phyloP scores from a whole-genome alignment of 306 rosid species.

The Pyrus pyrifolia region DNA sequence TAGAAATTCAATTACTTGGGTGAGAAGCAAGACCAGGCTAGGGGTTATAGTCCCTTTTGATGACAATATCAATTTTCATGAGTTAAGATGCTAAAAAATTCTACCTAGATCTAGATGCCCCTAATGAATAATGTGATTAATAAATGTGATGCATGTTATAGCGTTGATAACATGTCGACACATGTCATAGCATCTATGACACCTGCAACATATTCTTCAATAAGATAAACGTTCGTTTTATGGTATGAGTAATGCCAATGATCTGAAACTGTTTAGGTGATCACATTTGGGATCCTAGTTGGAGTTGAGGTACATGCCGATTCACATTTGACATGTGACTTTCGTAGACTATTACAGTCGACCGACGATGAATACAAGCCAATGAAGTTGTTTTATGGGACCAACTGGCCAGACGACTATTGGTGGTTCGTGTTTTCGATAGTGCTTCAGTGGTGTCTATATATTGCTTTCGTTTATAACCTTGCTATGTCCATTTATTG shows the following conservation, averaged over 20 bases:
- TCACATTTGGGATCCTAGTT: constrained; percentile 64
- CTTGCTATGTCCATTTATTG: not conserved
- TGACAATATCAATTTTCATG: constrained; percentile 83
- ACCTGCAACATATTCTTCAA: no score
- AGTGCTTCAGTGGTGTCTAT: no score
- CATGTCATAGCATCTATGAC: no score
- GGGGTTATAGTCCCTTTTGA: constrained; percentile 70
- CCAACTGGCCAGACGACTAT: constrained; percentile 47
- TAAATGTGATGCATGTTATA: not conserved
- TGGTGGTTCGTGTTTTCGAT: constrained; percentile 70
- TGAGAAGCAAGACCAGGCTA: constrained; percentile 58
- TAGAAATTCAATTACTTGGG: constrained; percentile 85
- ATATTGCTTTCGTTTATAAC: not conserved
- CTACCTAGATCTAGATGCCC: not conserved
- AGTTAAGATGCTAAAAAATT: constrained; percentile 29
- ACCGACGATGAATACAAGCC: constrained; percentile 51
- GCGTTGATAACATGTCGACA: no score
- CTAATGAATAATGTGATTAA: not conserved
- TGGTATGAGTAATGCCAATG: not conserved
- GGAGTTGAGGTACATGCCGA: constrained; percentile 66
- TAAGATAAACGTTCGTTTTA: no score
- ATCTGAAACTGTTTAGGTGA: constrained; percentile 27
- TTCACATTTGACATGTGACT: constrained; percentile 77
- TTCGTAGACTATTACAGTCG: constrained; percentile 60
- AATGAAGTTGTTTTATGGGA: constrained; percentile 55